These are phyloP conservation scores for Dothistroma pini DNA, from an alignment of 2,329 filamentous ascomycete species.

Conservation along the genomic window DNA sequence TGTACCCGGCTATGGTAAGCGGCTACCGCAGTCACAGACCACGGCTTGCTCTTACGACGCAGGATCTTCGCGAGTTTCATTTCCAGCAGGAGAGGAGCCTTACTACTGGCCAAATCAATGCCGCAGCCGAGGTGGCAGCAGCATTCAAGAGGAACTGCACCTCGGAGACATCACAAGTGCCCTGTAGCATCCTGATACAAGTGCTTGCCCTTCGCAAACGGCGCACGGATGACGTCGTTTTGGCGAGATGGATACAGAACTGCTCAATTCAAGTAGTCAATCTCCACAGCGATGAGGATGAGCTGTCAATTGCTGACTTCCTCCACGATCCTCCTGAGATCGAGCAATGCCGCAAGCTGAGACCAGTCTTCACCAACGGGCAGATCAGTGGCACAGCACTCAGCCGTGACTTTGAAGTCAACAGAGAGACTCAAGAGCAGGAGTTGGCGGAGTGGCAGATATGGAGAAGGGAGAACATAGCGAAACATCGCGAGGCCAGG, in stretches of 20 bases:
- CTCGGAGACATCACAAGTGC: not conserved
- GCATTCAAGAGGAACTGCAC: not conserved
- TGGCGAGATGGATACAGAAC: slow-evolving; percentile 4
- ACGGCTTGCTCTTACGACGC: slow-evolving; percentile 2
- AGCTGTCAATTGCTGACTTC: not conserved
- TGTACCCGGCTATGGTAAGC: slow-evolving; percentile 9
- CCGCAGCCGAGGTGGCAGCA: slow-evolving; percentile 12
- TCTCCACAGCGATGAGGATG: slow-evolving; percentile 2
- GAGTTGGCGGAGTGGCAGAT: not conserved
- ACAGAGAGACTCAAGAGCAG: not conserved
- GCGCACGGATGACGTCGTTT: not conserved
- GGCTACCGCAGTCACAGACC: not conserved
- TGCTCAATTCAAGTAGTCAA: not conserved
- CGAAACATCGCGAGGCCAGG: not conserved
- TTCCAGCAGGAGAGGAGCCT: slow-evolving; percentile 1
- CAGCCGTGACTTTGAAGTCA: not conserved
- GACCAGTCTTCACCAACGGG: not conserved
- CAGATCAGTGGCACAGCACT: not conserved
- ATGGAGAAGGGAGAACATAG: not conserved
- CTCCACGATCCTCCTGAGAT: not conserved
- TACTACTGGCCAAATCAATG: slow-evolving; percentile 4
- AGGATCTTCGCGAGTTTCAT: slow-evolving; percentile 5
- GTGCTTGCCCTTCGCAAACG: slow-evolving; percentile 13
- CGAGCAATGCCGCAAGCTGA: not conserved
- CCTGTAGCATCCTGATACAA: slow-evolving; percentile 2